Evolutionary conservation across 2,329 filamentous ascomycete genomes (phyloP).

Genomic region (Monosporascus ibericus): DNA sequence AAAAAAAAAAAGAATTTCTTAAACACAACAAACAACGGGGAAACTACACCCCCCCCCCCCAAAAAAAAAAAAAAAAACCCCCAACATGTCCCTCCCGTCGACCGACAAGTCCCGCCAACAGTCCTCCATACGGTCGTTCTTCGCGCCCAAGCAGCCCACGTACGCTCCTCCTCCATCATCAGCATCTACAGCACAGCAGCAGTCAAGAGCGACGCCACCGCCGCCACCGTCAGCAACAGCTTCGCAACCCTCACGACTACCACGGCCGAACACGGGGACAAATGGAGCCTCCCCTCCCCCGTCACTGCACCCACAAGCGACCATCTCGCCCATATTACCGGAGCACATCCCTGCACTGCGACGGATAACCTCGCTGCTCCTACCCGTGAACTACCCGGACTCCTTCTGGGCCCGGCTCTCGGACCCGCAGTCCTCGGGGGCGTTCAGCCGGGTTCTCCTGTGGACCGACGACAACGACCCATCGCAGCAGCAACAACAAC

Average conservation of each 20-base stretch:
- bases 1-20: no score
- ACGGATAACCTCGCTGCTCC: slow-evolving; percentile 59
- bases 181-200: slow-evolving; percentile 1
- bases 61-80: slow-evolving; percentile 8
- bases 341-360: slow-evolving; percentile 52
- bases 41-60: no score
- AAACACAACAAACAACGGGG: no score
- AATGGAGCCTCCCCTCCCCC: slow-evolving; percentile 8
- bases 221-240: not conserved
- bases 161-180: slow-evolving; percentile 34
- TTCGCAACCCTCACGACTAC: no score
- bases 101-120: slow-evolving; percentile 30
- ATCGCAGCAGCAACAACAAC: not conserved
- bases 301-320: slow-evolving; percentile 41
- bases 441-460: slow-evolving; percentile 55
- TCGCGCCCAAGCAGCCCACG: slow-evolving; percentile 42
- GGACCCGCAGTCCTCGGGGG: slow-evolving; percentile 41
- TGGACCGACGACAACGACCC: slow-evolving; percentile 40
- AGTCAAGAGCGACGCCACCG: slow-evolving; percentile 7
- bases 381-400: slow-evolving; percentile 59
- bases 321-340: slow-evolving; percentile 44
- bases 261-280: not conserved
- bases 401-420: slow-evolving; percentile 54
- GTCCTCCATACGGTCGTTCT: slow-evolving; percentile 58
- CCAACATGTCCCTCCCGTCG: slow-evolving; percentile 33